Conservation (phyloP, 73 alveolate species). For the Tetrahymena borealis region DNA sequence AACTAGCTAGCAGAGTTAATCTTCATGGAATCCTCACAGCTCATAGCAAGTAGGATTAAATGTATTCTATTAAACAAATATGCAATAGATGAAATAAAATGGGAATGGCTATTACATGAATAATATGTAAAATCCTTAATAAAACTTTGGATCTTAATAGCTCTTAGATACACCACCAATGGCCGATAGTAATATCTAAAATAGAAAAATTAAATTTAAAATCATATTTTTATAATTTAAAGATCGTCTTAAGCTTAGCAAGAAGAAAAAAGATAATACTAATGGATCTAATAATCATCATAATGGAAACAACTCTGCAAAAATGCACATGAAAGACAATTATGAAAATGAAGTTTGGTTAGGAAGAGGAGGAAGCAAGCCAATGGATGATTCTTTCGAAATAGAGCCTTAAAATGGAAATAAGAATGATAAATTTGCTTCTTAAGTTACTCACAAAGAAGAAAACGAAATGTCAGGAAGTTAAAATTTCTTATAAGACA, state of each 20-base stretch:
- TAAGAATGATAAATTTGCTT: not conserved
- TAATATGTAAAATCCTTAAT: not conserved
- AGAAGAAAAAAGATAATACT: not conserved
- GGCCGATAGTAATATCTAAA: not conserved
- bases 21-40: not conserved
- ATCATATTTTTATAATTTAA: not conserved
- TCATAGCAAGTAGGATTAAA: not conserved
- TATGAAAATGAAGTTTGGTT: not conserved
- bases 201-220: no score
- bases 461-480: not conserved
- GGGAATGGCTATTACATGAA: not conserved
- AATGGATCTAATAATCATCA: not conserved
- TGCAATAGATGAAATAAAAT: not conserved
- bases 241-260: not conserved
- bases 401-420: not conserved
- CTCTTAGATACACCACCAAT: not conserved
- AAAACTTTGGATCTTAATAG: not conserved
- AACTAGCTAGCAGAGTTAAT: no score
- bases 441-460: not conserved
- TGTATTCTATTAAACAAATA: not conserved
- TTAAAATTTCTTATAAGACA: not conserved
- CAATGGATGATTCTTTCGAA: not conserved
- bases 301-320: not conserved
- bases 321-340: not conserved
- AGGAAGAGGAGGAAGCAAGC: not conserved